Evolutionary conservation across 768 basidiomycete genomes (phyloP).

Genomic region (Leccinum imitatum): DNA sequence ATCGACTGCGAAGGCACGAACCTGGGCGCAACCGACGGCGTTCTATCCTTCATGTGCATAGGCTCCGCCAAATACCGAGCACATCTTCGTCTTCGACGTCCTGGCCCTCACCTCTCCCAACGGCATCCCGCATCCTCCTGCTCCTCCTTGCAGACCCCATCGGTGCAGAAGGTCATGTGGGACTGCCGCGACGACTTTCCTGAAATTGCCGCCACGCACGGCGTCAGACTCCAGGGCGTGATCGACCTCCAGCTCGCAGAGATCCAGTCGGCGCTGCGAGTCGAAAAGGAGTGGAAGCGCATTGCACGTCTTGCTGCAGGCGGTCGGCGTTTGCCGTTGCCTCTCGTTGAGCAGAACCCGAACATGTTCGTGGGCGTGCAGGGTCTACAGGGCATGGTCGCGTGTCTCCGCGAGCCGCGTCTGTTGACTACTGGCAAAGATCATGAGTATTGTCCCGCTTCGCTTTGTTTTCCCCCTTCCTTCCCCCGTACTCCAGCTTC

Average conservation of each 20-base stretch:
- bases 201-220: constrained; percentile 33
- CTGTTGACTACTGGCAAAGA: constrained; percentile 32
- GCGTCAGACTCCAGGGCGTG: constrained; percentile 31
- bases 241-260: constrained; percentile 45
- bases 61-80: constrained; percentile 30
- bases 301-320: constrained; percentile 26
- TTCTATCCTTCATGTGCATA: constrained; percentile 38
- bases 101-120: constrained; percentile 25
- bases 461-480: neutral
- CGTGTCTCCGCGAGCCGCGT: constrained; percentile 28
- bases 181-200: constrained; percentile 43
- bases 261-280: constrained; percentile 26
- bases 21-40: constrained; percentile 32
- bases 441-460: constrained; percentile 23
- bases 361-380: constrained; percentile 27
- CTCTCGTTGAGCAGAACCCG: constrained; percentile 24
- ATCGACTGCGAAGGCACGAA: constrained; percentile 42
- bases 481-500: constrained; percentile 25
- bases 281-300: constrained; percentile 29
- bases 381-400: constrained; percentile 31
- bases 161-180: constrained; percentile 40
- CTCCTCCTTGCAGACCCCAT: constrained; percentile 29
- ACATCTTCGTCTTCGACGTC: constrained; percentile 39
- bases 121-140: constrained; percentile 19
- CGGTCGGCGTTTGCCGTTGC: constrained; percentile 23